Evolutionary conservation across 768 basidiomycete genomes (phyloP), one percentile per base, ranked within the genome.

Genomic region (Lepiota venenata): DNA sequence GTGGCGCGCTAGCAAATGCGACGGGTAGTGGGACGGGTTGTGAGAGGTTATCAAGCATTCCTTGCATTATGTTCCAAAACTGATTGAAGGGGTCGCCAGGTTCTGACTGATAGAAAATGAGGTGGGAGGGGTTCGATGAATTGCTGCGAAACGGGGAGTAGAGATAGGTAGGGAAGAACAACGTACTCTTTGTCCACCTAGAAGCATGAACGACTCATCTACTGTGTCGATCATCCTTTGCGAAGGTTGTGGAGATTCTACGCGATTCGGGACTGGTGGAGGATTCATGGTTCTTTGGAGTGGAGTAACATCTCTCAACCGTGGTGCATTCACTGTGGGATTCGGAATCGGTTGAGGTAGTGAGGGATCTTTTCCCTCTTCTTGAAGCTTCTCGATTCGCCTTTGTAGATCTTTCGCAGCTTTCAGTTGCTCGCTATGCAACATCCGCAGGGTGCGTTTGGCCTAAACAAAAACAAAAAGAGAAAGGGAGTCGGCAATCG

Each of bases 41-140:
- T 3, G 88, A 87, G n/a, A 93, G 76, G 61, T 91, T 87, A 61
- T 93, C 89, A 43, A 93, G 68, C 82, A 91, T 86, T 38, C 85
- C 88, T 68, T 93, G 89, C 75, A 92, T 87, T 46, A 88, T 88
- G 60, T 80, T 84, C 91, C 91, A 93, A 63, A 93, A 93, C 61
- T 90, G 81, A 63, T 91, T 91, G 73, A 93, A 93, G 4, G 89
- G 85, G 63, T 93, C 91, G 3, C 87, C 83, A 2, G 90, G 85
- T 63, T 93, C 91, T 56, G 85, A 85, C 87, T 88, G 52, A 45
- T 36, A 8, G 25, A 38, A 21, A 15, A 16, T 18, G 2, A 15
- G 43, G 37, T 29, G 47, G 16, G 6, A 29, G 47, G 55, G 47
- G 18, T 39, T 25, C 44, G 11, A 43, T 29, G 47, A 50, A 25